Conservation (phyloP, 2,329 filamentous ascomycete genomes). For the Thelonectria olida region DNA sequence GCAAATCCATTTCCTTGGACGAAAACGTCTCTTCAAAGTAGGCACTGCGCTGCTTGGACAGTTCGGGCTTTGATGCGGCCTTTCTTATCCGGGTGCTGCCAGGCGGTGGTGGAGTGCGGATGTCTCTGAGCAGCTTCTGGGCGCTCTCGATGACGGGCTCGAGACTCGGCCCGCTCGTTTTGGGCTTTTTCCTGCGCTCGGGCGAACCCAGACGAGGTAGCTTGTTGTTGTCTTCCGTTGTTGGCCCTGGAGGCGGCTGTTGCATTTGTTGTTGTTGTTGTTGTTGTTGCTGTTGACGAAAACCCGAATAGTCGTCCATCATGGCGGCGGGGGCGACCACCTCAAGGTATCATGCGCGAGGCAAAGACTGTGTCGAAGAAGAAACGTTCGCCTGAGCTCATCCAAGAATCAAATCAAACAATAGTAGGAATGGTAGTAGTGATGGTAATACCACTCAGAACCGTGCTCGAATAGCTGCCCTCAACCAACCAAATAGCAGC, state of each 20-base stretch:
- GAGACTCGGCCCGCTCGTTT: constrained; percentile 32
- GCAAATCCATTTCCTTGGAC: constrained; percentile 29
- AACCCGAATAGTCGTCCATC: neutral
- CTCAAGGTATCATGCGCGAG: neutral
- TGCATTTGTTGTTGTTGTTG: neutral
- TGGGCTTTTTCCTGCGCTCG: constrained; percentile 31
- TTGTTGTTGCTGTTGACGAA: neutral
- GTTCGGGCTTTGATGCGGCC: constrained; percentile 31
- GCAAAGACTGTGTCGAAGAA: neutral
- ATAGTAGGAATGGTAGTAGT: too few species aligned
- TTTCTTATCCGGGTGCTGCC: constrained; percentile 25
- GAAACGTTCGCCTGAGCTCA: neutral
- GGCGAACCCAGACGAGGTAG: constrained; percentile 11
- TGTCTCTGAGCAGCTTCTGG: constrained; percentile 28
- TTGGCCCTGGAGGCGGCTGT: neutral
- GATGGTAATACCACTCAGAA: too few species aligned
- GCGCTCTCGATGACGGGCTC: constrained; percentile 45
- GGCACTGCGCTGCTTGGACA: constrained; percentile 33
- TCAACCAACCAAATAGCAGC: too few species aligned
- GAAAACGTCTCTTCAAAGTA: constrained; percentile 59
- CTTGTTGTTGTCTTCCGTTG: neutral
- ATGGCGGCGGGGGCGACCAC: neutral
- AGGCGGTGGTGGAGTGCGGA: constrained; percentile 20
- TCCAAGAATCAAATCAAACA: too few species aligned
- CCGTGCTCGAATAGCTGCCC: too few species aligned